Evolutionary conservation across 1,139 yeast species (phyloP).

Genomic region (Blastobotrys malaysiensis): DNA sequence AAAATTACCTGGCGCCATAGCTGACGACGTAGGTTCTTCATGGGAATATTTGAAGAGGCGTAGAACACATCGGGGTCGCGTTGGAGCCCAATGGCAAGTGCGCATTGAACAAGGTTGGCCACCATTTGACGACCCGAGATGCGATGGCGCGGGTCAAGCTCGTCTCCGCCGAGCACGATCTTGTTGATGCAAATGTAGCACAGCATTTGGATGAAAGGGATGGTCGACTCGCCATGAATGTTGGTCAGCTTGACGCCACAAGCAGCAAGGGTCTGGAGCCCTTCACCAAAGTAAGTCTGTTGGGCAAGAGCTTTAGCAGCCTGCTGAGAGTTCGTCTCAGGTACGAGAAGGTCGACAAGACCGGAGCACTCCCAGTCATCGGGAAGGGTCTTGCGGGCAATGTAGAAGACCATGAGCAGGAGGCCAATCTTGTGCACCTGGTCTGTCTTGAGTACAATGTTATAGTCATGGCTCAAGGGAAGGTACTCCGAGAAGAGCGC

Average conservation of each 20-base stretch:
- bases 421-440: conserved; percentile 21
- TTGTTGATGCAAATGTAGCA: conserved; percentile 14
- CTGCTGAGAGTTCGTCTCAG: background rate
- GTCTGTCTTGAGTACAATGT: background rate
- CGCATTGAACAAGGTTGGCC: conserved; percentile 15
- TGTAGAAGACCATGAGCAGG: conserved; percentile 15
- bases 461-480: background rate
- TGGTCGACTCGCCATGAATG: conserved; percentile 15
- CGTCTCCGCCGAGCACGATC: conserved; percentile 12
- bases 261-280: conserved; percentile 5
- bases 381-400: conserved; percentile 16
- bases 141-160: conserved; percentile 13
- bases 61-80: conserved; percentile 19
- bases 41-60: background rate
- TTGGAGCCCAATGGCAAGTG: conserved; percentile 20
- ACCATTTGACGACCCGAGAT: conserved; percentile 11
- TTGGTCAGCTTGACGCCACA: conserved; percentile 7
- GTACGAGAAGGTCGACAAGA: background rate
- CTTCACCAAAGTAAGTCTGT: conserved; percentile 2
- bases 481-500: background rate
- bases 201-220: conserved; percentile 17
- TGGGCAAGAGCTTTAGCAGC: background rate
- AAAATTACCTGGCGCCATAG: conserved; percentile 22
- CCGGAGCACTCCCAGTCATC: conserved; percentile 7
- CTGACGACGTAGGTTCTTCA: conserved; percentile 17